Evolutionary conservation across 257 asterid species (phyloP).

Genomic region (Leptodermis oblonga): DNA sequence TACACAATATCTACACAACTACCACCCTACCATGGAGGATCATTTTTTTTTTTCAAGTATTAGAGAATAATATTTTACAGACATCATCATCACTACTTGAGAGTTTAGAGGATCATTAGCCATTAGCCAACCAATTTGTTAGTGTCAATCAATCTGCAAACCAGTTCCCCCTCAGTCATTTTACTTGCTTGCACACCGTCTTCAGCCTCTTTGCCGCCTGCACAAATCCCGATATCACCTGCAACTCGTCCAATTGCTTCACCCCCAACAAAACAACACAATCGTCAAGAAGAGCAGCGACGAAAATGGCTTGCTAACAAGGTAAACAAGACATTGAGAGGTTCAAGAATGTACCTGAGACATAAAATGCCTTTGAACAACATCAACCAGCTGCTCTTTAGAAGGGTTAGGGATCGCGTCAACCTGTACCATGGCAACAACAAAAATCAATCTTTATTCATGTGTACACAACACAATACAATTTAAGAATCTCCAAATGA

Average conservation of each 20-base stretch:
- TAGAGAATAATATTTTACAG: constrained; percentile 17
- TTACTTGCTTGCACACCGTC: constrained; percentile 54
- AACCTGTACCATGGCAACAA: constrained; percentile 36
- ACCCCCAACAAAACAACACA: background rate
- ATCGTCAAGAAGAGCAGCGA: too few species aligned
- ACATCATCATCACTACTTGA: background rate
- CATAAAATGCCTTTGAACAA: constrained; percentile 86
- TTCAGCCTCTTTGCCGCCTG: constrained; percentile 87
- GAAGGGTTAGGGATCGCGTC: constrained; percentile 74
- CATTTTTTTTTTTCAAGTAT: too few species aligned
- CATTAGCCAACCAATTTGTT: constrained; percentile 27
- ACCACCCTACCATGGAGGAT: background rate
- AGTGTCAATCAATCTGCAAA: constrained; percentile 31
- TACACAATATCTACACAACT: constrained; percentile 35
- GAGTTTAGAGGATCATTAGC: too few species aligned
- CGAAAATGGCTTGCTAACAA: too few species aligned
- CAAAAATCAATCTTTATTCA: background rate
- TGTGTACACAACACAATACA: background rate
- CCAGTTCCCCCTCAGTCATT: background rate
- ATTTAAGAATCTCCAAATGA: background rate
- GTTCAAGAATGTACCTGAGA: constrained; percentile 85
- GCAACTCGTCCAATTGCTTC: constrained; percentile 93
- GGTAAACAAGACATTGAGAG: background rate
- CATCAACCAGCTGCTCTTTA: constrained; percentile 78
- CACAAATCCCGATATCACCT: constrained; percentile 73